Base-by-base conservation (phyloP, 768 basidiomycete genomes). In the Glaciozyma martinii region DNA sequence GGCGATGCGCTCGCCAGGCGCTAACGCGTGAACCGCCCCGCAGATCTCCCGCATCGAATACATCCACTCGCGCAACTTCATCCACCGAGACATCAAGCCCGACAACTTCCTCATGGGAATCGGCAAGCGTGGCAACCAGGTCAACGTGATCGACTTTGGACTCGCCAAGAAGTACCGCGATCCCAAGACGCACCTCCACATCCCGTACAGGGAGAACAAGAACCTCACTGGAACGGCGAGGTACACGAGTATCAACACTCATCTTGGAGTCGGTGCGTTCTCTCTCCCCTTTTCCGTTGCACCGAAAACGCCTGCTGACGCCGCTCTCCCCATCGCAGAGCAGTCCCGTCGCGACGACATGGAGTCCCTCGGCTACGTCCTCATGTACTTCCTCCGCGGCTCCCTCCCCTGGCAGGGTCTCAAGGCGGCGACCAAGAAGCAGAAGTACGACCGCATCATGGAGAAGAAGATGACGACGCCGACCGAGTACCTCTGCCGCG, bases 401-500 rank as follows among this genome's bases (percentile, higher is more conserved):
- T 87, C 90, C 62, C 84, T 99, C 52, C 94, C 94, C 40, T 99
- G 94, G 94, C 95, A 99, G 78, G 95, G 95, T 65, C 85, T 99
- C 76, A 99, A 99, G 81, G 95, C 95, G 66, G 94, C 94, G 47
- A 99, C 95, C 65, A 99, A 99, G 90, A 99, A 99, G 85, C 95
- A 99, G 83, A 99, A 99, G 81, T 98, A 98, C 78, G 95, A 98
- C 79, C 87, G 95, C 66, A 99, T 99, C 81, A 99, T 99, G 95
- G 95, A 99, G 80, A 99, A 99, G 85, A 99, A 99, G 85, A 98
- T 99, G 92, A 97, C 95, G 44, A 95, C 92, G 8, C 75, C 92
- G 19, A 93, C 90, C 58, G 92, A 98, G 76, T 82, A 94, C 64
- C 85, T 99, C 33, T 98, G 94, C 81, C 92, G 94, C 71, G 92